Evolutionary conservation across 202 grass and related monocot genomes (phyloP), one percentile per base, ranked within the genome.

Genomic region (Panicum hallii): DNA sequence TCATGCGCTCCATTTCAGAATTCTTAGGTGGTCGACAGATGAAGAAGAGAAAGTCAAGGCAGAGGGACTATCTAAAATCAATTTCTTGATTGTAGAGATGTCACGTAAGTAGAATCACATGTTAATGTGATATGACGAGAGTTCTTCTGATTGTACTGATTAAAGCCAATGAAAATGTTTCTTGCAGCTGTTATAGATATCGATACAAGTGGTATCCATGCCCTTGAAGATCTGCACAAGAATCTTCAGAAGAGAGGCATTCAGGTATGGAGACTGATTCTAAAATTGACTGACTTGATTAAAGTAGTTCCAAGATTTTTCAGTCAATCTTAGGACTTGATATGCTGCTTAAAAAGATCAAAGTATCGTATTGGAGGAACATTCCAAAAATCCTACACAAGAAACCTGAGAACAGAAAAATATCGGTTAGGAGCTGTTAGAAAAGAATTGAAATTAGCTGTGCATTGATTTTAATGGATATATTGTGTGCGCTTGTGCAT

Each of bases 41-140:
- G 93, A 92, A 82, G 93, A 99, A 85, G 90, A 91, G 11, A 86
- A 83, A 79, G 70, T 78, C n/a, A 87, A 90, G 32, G 77, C 75
- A 75, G 79, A 90, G 42, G 74, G 68, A 15, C 36, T 80, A 62
- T 80, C 97, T 58, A 89, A 63, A 82, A 91, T 94, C n/a, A 87
- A 77, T 78, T 96, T 88, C 82, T 83, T 99, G 88, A 92, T 97
- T 47, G 62, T 99, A n/a, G 97, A 99, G 79, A 96, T 99, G 93
- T 99, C 97, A 0, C 97, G 93, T 99, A 71, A 84, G 89, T 81
- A 64, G 16, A 90, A 41, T 75, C 2, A 47, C 63, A 70, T 47
- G 14, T 58, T 80, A 32, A 55, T 56, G 15, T 48, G 2, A 47
- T 68, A 34, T 64, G 16, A 57, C 62, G 16, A 76, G 41, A 3